Conservation (phyloP, 2,329 filamentous ascomycete genomes). For the Xylariaceae sp. region DNA sequence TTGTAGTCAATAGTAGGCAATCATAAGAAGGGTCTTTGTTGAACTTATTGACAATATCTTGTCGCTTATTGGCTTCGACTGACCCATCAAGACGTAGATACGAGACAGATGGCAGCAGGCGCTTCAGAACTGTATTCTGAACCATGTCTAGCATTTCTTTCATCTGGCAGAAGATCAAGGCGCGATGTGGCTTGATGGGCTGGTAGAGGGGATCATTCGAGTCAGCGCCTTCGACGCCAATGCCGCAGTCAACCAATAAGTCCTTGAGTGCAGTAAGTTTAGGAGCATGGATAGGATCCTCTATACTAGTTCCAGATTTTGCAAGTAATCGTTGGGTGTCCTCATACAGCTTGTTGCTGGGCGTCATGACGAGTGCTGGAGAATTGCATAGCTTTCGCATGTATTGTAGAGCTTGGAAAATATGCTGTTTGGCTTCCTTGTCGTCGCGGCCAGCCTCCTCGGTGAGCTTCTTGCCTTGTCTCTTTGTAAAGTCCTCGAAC, state of each 20-base stretch:
- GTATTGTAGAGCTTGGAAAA: slow-evolving; percentile 98
- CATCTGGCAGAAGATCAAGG: slow-evolving; percentile 98
- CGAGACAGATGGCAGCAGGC: slow-evolving; percentile 89
- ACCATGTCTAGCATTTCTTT: slow-evolving; percentile 99
- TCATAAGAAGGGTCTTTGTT: slow-evolving; percentile 98
- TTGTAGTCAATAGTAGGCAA: slow-evolving; percentile 89
- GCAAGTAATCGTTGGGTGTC: slow-evolving; percentile 82
- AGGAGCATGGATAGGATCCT: slow-evolving; percentile 86
- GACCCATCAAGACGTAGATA: slow-evolving; percentile 92
- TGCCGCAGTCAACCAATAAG: slow-evolving; percentile 96
- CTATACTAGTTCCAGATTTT: slow-evolving; percentile 79
- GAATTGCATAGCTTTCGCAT: slow-evolving; percentile 99
- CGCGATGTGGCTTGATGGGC: slow-evolving; percentile 94
- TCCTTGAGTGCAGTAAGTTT: slow-evolving; percentile 91
- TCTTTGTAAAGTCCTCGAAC: slow-evolving; percentile 95
- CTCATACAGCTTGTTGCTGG: slow-evolving; percentile 87
- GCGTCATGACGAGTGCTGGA: slow-evolving; percentile 93
- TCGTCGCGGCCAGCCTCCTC: slow-evolving; percentile 84
- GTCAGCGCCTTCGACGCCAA: slow-evolving; percentile 75
- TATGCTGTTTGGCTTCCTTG: slow-evolving; percentile 95
- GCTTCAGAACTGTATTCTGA: slow-evolving; percentile 88
- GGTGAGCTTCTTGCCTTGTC: slow-evolving; percentile 85
- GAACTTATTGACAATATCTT: slow-evolving; percentile 98
- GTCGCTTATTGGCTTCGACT: slow-evolving; percentile 90
- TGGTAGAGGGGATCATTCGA: slow-evolving; percentile 67